These are phyloP conservation scores for Gleditsia sinensis DNA, from an alignment of 306 rosid genomes.

Conservation along the genomic window DNA sequence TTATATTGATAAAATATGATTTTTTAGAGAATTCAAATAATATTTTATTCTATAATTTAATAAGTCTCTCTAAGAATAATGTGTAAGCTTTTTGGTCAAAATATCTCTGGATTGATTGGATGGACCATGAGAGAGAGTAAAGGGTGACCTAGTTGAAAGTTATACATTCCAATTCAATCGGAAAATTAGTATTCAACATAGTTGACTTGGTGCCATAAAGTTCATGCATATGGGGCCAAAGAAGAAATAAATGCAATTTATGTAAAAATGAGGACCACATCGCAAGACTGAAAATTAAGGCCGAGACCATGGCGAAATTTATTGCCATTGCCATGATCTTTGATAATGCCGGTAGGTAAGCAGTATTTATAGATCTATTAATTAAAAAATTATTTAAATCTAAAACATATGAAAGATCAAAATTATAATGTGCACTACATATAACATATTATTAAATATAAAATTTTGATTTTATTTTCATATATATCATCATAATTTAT, in stretches of 20 bases:
- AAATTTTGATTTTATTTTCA: not conserved
- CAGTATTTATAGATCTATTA: not conserved
- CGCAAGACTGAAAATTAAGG: not conserved
- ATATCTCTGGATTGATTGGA: too few relatives aligned
- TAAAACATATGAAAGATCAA: not conserved
- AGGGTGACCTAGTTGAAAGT: not conserved
- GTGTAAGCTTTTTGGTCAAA: too few relatives aligned
- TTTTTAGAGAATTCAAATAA: too few relatives aligned
- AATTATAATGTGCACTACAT: not conserved
- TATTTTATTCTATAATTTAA: too few relatives aligned
- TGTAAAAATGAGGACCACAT: not conserved
- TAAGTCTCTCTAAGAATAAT: too few relatives aligned
- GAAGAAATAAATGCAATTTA: not conserved
- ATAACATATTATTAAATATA: not conserved
- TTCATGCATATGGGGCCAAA: not conserved
- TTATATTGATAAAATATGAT: too few relatives aligned
- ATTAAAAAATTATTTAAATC: not conserved
- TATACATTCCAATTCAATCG: not conserved
- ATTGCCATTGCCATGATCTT: not conserved
- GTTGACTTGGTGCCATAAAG: not conserved
- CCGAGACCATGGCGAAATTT: not conserved
- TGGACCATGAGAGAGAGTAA: not conserved
- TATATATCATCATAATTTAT: not conserved
- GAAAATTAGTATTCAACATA: not conserved
- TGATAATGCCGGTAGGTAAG: not conserved